Conservation (phyloP, 805 yeast species). For the Starmerella kuoi region DNA sequence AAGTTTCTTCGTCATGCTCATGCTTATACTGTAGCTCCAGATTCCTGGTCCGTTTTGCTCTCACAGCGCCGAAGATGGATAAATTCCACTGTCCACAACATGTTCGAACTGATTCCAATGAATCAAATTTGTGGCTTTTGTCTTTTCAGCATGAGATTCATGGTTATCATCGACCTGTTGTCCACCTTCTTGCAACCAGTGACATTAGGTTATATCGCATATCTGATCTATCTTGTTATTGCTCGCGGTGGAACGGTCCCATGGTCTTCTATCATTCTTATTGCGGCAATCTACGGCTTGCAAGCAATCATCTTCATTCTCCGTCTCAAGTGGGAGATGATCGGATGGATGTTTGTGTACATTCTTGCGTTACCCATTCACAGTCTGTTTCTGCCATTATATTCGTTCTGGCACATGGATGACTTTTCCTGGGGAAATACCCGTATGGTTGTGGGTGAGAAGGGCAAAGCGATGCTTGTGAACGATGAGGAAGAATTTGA, state of each 20-base stretch:
- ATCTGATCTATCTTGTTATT: constrained; percentile 41
- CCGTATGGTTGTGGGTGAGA: constrained; percentile 43
- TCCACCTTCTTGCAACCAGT: constrained; percentile 53
- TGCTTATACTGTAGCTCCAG: constrained; percentile 51
- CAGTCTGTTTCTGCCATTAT: constrained; percentile 45
- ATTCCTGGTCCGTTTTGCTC: constrained; percentile 41
- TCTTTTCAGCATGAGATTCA: constrained; percentile 52
- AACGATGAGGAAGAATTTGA: constrained; percentile 43
- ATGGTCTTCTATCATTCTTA: constrained; percentile 41
- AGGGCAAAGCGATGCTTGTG: constrained; percentile 38
- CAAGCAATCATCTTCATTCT: constrained; percentile 44
- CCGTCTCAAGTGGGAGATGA: constrained; percentile 35
- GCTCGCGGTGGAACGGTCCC: constrained; percentile 41
- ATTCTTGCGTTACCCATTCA: constrained; percentile 47
- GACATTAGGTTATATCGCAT: constrained; percentile 37
- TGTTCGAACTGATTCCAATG: constrained; percentile 47
- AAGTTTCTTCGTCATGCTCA: constrained; percentile 46
- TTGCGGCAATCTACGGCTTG: constrained; percentile 45
- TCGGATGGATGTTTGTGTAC: constrained; percentile 46
- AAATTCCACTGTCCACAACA: constrained; percentile 52
- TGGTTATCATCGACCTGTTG: constrained; percentile 43
- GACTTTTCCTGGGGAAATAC: constrained; percentile 61
- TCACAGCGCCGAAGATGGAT: constrained; percentile 62
- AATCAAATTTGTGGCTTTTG: constrained; percentile 53
- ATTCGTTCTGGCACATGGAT: constrained; percentile 54